These are phyloP conservation scores for Trypanosoma avium DNA, from an alignment of 208 protist species.

Conservation along the genomic window DNA sequence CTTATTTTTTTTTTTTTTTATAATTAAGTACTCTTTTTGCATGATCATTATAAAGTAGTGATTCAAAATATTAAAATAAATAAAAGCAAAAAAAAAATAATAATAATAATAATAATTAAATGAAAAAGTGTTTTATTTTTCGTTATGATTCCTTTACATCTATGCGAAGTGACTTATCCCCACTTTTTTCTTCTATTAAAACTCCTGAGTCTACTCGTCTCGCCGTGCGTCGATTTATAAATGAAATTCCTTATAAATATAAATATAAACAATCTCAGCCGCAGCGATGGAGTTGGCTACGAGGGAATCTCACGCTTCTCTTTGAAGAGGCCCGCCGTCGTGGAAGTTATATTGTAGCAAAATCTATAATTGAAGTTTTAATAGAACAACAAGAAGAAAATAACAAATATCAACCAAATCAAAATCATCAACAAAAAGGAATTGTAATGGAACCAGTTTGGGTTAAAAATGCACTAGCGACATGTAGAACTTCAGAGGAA, in stretches of 20 bases:
- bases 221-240: slow-evolving; percentile 42
- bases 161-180: slow-evolving; percentile 34
- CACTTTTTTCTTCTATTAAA: slow-evolving; percentile 47
- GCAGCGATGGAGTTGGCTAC: slow-evolving; percentile 56
- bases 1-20: slow-evolving; percentile 21
- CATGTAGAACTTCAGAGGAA: slow-evolving; percentile 48
- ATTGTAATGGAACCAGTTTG: slow-evolving; percentile 52
- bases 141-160: slow-evolving; percentile 61
- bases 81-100: not conserved
- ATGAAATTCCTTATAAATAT: slow-evolving; percentile 10
- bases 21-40: slow-evolving; percentile 3
- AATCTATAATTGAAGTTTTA: slow-evolving; percentile 41
- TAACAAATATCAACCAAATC: no score
- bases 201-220: slow-evolving; percentile 32
- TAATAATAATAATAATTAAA: not conserved
- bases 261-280: slow-evolving; percentile 37
- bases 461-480: slow-evolving; percentile 63
- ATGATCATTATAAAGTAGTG: no score
- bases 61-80: slow-evolving; percentile 6
- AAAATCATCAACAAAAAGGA: slow-evolving; percentile 25
- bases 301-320: slow-evolving; percentile 49
- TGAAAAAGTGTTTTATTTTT: slow-evolving; percentile 13
- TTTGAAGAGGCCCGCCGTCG: slow-evolving; percentile 62
- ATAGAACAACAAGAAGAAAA: slow-evolving; percentile 31
- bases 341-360: slow-evolving; percentile 43